A percentile compares a stretch with the other conserved stretches of the same genome.
Evolutionary conservation across 2,329 filamentous ascomycete genomes (phyloP).

Genomic region (Tolypocladium amazonense): DNA sequence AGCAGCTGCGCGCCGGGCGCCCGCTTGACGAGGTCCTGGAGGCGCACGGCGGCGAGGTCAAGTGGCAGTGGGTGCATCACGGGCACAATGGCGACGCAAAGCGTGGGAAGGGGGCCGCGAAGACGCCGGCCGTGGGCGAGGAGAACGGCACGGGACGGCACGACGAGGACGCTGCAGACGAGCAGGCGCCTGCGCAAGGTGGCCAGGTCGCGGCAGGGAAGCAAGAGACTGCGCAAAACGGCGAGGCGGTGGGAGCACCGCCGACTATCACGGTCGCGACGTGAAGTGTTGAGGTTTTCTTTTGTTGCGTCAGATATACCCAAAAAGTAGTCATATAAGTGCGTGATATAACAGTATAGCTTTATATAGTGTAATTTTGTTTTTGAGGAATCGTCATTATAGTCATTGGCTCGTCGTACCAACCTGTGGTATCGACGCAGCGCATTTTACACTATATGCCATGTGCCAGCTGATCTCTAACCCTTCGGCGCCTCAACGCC

Average conservation of each 20-base stretch:
- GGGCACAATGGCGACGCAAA: background rate
- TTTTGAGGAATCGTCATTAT: background rate
- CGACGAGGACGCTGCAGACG: background rate
- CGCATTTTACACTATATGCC: background rate
- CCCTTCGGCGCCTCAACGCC: slow-evolving; percentile 1
- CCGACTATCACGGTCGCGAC: background rate
- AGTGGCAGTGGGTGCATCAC: background rate
- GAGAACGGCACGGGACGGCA: too few species aligned
- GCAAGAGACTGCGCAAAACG: background rate
- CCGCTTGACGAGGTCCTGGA: slow-evolving; percentile 13
- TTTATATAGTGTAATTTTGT: background rate
- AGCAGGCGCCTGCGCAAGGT: background rate
- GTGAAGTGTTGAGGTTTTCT: background rate
- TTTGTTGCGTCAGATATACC: background rate
- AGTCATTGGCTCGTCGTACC: background rate
- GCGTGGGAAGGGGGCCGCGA: background rate
- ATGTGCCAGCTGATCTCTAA: background rate
- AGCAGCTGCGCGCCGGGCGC: slow-evolving; percentile 34
- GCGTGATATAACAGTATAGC: background rate
- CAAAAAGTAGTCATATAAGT: background rate
- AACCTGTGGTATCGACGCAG: background rate
- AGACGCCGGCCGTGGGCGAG: background rate
- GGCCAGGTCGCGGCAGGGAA: background rate
- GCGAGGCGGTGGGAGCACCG: background rate
- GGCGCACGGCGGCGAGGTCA: background rate